Conservation (phyloP, 352 stramenopile species). For the Globisporangium megalacanthum region DNA sequence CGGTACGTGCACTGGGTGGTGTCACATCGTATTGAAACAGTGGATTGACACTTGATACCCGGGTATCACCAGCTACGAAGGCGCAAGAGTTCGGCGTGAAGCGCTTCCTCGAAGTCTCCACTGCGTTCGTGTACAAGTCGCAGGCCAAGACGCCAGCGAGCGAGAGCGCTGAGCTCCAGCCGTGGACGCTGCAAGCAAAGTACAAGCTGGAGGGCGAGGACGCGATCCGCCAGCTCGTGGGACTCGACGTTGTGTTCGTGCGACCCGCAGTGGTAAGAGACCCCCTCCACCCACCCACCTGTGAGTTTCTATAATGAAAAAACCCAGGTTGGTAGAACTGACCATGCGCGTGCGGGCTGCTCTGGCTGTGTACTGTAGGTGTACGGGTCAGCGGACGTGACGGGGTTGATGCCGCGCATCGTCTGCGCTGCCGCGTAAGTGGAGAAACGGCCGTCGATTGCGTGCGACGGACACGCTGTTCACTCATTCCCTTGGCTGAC, state of each 20-base stretch:
- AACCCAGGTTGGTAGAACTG: too few relatives aligned
- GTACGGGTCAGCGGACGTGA: conserved; percentile 73
- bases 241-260: conserved; percentile 66
- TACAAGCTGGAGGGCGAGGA: conserved; percentile 85
- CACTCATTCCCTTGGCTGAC: background rate
- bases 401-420: conserved; percentile 81
- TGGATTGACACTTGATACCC: background rate
- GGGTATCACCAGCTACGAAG: conserved; percentile 39
- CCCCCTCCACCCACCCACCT: too few relatives aligned
- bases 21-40: background rate
- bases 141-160: conserved; percentile 61
- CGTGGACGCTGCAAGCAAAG: conserved; percentile 83
- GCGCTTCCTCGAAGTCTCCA: conserved; percentile 82
- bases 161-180: conserved; percentile 57
- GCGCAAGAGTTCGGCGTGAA: conserved; percentile 63
- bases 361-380: conserved; percentile 27
- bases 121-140: conserved; percentile 87
- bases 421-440: conserved; percentile 79
- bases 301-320: too few relatives aligned
- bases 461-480: background rate
- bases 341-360: background rate
- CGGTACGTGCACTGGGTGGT: conserved; percentile 29
- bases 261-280: conserved; percentile 56
- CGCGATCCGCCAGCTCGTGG: conserved; percentile 45
- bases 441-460: background rate